Conservation (phyloP, 2,329 filamentous ascomycete species). For the Plectosphaerella sp. region DNA sequence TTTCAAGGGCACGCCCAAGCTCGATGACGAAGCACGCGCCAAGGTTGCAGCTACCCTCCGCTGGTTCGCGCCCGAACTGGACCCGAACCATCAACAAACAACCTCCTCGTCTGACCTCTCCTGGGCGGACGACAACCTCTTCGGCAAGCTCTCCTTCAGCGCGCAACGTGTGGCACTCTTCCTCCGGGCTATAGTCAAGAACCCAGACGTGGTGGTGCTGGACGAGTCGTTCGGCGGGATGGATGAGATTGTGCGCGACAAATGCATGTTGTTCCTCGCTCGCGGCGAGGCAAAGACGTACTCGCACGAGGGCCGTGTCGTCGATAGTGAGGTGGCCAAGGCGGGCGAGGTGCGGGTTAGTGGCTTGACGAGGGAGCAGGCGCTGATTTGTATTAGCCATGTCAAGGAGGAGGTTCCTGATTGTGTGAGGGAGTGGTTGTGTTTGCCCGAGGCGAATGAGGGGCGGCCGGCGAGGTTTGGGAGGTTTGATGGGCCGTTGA, state of each 20-base stretch:
- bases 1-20: slow-evolving; percentile 64
- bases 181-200: slow-evolving; percentile 74
- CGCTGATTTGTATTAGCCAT: slow-evolving; percentile 89
- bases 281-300: slow-evolving; percentile 51
- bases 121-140: slow-evolving; percentile 66
- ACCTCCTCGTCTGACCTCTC: slow-evolving; percentile 22
- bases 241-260: slow-evolving; percentile 76
- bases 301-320: slow-evolving; percentile 27
- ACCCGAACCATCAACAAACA: slow-evolving; percentile 36
- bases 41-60: slow-evolving; percentile 65
- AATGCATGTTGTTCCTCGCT: slow-evolving; percentile 77
- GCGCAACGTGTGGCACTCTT: slow-evolving; percentile 84
- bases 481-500: slow-evolving; percentile 55
- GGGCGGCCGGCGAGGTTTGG: slow-evolving; percentile 60
- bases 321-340: slow-evolving; percentile 41
- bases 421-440: slow-evolving; percentile 79
- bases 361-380: slow-evolving; percentile 68
- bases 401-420: slow-evolving; percentile 85
- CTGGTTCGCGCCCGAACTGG: slow-evolving; percentile 79
- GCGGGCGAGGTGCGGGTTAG: slow-evolving; percentile 43
- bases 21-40: slow-evolving; percentile 51
- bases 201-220: slow-evolving; percentile 75
- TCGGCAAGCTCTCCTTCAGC: slow-evolving; percentile 73
- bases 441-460: slow-evolving; percentile 71
- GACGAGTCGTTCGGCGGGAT: slow-evolving; percentile 89